Evolutionary conservation across 192 early-diverging fungal genomes (phyloP).

Genomic region (Obelidium mucronatum): DNA sequence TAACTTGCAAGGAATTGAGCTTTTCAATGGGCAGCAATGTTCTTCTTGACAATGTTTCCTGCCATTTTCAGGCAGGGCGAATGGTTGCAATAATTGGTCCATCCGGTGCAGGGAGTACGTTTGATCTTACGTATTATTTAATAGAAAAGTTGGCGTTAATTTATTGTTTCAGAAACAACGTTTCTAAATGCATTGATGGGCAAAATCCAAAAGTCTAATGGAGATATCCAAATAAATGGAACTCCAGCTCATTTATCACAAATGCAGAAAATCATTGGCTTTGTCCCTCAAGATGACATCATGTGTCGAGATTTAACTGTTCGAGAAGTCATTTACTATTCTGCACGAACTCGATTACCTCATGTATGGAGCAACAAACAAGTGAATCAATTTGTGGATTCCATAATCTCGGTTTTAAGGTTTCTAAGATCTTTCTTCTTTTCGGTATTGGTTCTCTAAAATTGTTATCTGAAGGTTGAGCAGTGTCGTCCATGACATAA

Average conservation of each 20-base stretch:
- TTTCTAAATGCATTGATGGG: slow-evolving; percentile 51
- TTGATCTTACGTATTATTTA: neutral
- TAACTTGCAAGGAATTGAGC: too few species aligned
- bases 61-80: slow-evolving; percentile 66
- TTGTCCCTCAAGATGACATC: slow-evolving; percentile 51
- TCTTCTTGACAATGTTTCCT: neutral
- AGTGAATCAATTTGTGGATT: slow-evolving; percentile 26
- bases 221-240: slow-evolving; percentile 41
- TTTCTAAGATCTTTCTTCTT: slow-evolving; percentile 4
- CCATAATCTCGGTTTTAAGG: slow-evolving; percentile 16
- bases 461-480: neutral
- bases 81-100: slow-evolving; percentile 90
- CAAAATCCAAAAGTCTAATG: slow-evolving; percentile 35
- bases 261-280: slow-evolving; percentile 51
- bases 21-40: too few species aligned
- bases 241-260: slow-evolving; percentile 26
- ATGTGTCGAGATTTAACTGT: slow-evolving; percentile 45
- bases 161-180: slow-evolving; percentile 41
- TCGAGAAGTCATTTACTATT: slow-evolving; percentile 67
- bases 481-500: neutral
- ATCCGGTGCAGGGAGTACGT: slow-evolving; percentile 77
- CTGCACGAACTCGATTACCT: slow-evolving; percentile 72
- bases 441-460: neutral
- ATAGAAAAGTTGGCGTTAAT: too few species aligned
- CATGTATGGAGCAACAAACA: slow-evolving; percentile 36